A percentile compares a stretch with the other conserved stretches of the same genome.
Conservation (phyloP, 2,329 filamentous ascomycete genomes). For the Gaeumannomyces sp. region DNA sequence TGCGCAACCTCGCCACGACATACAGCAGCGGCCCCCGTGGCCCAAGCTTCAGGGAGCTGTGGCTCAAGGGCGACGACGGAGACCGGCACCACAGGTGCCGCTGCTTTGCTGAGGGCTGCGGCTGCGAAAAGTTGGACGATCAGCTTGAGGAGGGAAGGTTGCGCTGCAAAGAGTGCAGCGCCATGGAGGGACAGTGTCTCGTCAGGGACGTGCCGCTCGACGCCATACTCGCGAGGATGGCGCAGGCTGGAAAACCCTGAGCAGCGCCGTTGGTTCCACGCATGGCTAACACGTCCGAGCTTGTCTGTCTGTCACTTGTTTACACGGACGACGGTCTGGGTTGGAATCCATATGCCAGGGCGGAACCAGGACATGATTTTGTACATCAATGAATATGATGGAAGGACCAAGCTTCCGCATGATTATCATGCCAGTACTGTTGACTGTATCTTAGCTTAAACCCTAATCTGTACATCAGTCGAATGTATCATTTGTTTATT, state of each 20-base stretch:
- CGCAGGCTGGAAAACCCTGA: background rate
- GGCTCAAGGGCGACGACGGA: background rate
- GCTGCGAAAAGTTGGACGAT: background rate
- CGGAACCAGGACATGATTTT: background rate
- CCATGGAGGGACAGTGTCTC: background rate
- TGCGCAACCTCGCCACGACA: too few species aligned
- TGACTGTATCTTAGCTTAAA: too few species aligned
- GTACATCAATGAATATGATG: background rate
- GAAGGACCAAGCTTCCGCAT: background rate
- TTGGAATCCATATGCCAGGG: too few species aligned
- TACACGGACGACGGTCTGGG: too few species aligned
- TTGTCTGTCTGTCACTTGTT: too few species aligned
- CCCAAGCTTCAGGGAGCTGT: background rate
- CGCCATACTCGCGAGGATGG: too few species aligned
- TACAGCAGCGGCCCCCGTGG: background rate
- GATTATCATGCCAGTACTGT: background rate
- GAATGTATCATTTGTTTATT: background rate
- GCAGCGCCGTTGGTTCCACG: background rate
- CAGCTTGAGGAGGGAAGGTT: background rate
- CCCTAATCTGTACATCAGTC: too few species aligned
- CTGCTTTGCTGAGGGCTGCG: background rate
- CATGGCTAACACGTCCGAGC: too few species aligned
- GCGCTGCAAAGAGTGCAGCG: background rate
- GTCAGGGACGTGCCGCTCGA: background rate
- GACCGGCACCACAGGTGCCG: background rate